phyloP scores from a whole-genome alignment of 306 rosid genomes.

The Trifolium pratense region DNA sequence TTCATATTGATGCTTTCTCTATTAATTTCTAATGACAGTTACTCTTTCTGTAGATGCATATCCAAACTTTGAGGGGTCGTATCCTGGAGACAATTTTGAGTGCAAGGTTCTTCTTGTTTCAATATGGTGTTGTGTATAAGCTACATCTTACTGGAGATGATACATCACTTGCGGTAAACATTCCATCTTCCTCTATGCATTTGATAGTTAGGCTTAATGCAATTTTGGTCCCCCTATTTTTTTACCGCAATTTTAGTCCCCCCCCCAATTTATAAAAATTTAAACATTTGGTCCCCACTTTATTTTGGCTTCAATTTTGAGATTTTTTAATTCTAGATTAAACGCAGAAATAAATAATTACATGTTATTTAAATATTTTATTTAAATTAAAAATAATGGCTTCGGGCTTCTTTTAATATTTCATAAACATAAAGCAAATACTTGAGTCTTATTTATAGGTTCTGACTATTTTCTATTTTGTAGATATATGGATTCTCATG shows the following conservation, averaged over 20 bases:
- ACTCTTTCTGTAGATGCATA: constrained; percentile 65
- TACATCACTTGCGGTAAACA: constrained; percentile 85
- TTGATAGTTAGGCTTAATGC: neutral
- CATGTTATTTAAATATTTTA: no score
- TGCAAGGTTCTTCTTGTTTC: constrained; percentile 75
- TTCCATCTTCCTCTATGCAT: constrained; percentile 24
- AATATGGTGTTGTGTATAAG: constrained; percentile 91
- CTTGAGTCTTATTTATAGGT: constrained; percentile 5
- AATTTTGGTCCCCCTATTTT: no score
- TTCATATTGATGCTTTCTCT: constrained; percentile 11
- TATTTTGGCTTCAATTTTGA: no score
- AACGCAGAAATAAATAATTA: no score
- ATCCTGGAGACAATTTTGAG: constrained; percentile 92
- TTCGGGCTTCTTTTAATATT: constrained; percentile 20
- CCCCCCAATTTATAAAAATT: no score
- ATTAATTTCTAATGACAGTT: constrained; percentile 33
- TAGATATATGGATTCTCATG: constrained; percentile 96
- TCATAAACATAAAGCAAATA: constrained; percentile 1
- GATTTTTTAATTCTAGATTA: no score
- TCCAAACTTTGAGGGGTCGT: constrained; percentile 89
- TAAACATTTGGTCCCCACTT: no score
- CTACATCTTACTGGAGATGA: constrained; percentile 72
- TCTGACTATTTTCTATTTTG: constrained; percentile 42
- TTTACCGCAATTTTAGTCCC: no score
- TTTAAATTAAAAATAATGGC: neutral